Evolutionary conservation across 768 basidiomycete genomes (phyloP), one percentile per base, ranked within the genome.

Genomic region (Trametes cinnabarina): DNA sequence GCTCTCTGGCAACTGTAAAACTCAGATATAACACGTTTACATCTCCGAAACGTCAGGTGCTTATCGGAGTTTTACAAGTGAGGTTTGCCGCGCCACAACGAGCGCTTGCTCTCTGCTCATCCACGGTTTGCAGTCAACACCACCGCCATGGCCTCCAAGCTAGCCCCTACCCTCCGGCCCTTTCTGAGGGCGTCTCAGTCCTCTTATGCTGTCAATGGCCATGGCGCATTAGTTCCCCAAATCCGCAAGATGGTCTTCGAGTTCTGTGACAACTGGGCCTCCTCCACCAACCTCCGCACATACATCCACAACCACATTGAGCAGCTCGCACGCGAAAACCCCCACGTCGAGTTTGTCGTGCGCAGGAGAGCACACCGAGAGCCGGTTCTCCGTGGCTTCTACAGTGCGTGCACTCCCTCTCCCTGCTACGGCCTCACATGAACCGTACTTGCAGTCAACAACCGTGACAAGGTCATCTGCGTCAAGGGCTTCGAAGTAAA

Each of bases 221-320:
- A 89, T 68, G 69, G 73, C 41, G 76, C 83, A 1, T 94, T 88
- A 72, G 72, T 92, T 3, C 90, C 92, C 2, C 85, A 85, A 60
- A 78, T 90, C n/a, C 78, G 90, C 55, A 94, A 93, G 68, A 77
- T 96, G 59, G 91, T 96, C 62, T 83, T 96, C 69, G 90, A 94
- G 73, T 95, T 82, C 72, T 93, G 92, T 73, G 86, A 94, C 66
- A 82, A 82, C 52, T 90, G 87, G 82, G 83, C 88, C 1, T 86
- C 90, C 3, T 92, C 90, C 0, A 73, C 79, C 43, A 84, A 85
- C 67, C 78, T 89, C 7, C 86, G 92, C 65, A 80, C 77, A 25
- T 94, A 82, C 70, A 73, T 96, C 66, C 71, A 76, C 66, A 83
- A 81, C 54, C 77, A 85, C 60, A 76, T 91, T 54, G 80, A 85